These are phyloP conservation scores for Hansenula sp. DNA, from an alignment of 1,139 yeast genomes.

Conservation along the genomic window DNA sequence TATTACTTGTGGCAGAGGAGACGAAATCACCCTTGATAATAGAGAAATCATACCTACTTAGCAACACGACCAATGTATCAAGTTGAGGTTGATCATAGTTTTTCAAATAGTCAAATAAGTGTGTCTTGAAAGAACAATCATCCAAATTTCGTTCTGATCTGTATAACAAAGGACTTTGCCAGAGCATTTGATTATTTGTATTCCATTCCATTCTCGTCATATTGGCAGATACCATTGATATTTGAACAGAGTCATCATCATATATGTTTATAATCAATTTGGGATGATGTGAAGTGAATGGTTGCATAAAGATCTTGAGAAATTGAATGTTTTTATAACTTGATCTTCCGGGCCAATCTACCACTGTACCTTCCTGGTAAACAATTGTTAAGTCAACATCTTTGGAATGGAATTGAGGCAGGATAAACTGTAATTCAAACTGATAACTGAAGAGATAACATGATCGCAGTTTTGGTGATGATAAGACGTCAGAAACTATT, in stretches of 20 bases:
- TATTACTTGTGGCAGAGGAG: conserved; percentile 51
- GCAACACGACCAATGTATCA: conserved; percentile 25
- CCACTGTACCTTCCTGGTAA: conserved; percentile 28
- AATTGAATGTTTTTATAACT: conserved; percentile 17
- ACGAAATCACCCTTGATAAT: conserved; percentile 48
- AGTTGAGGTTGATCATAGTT: conserved; percentile 35
- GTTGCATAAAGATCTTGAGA: conserved; percentile 27
- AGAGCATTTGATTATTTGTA: conserved; percentile 59
- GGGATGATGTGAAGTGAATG: conserved; percentile 53
- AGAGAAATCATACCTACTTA: conserved; percentile 40
- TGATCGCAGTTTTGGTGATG: conserved; percentile 17
- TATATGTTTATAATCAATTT: conserved; percentile 62
- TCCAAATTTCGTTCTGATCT: not conserved
- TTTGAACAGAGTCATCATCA: conserved; percentile 37
- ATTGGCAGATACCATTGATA: conserved; percentile 61
- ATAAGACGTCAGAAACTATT: conserved; percentile 25
- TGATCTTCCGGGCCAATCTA: conserved; percentile 5
- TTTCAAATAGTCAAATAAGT: conserved; percentile 39
- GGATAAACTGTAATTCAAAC: conserved; percentile 26
- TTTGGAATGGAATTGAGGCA: conserved; percentile 17
- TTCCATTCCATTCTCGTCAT: conserved; percentile 50
- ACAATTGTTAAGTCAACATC: conserved; percentile 21
- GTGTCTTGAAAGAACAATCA: conserved; percentile 32
- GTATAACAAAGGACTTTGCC: conserved; percentile 51
- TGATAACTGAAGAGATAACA: conserved; percentile 31